Conservation (phyloP, 163 green algal genomes). For the Scenedesmus sp. region DNA sequence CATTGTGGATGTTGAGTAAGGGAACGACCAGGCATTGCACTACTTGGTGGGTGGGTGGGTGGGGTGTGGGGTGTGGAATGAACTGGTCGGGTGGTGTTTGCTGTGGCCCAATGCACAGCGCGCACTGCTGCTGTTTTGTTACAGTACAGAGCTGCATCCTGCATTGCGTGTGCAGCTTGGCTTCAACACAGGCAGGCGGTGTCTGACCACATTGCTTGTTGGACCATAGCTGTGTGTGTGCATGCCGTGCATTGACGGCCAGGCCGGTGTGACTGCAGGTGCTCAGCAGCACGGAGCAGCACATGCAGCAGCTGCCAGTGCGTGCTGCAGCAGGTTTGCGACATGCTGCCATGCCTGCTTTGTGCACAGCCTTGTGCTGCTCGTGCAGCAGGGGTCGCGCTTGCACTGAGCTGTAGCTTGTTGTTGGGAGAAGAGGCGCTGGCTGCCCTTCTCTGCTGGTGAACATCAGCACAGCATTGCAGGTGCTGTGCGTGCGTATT, state of each 20-base stretch:
- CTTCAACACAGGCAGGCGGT: too few relatives aligned
- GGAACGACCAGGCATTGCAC: background rate
- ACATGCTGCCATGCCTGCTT: background rate
- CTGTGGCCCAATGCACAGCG: background rate
- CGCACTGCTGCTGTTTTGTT: background rate
- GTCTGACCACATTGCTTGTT: too few relatives aligned
- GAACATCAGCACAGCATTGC: too few relatives aligned
- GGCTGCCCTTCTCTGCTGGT: too few relatives aligned
- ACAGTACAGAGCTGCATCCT: background rate
- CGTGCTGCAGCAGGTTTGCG: background rate
- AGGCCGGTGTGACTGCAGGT: too few relatives aligned
- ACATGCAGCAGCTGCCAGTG: constrained; percentile 2
- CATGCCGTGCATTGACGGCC: background rate
- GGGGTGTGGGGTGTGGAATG: background rate
- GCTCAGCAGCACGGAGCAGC: too few relatives aligned
- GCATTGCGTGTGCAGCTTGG: background rate
- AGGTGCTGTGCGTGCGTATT: too few relatives aligned
- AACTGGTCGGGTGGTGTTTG: background rate
- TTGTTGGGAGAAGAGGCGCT: too few relatives aligned
- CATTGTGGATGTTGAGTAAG: constrained; percentile 89
- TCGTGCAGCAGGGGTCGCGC: background rate
- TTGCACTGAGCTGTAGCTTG: background rate
- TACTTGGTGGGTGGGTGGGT: background rate
- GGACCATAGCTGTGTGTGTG: too few relatives aligned
- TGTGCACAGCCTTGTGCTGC: background rate